Evolutionary conservation across 768 basidiomycete genomes (phyloP).

Genomic region (Amanita inopinata): DNA sequence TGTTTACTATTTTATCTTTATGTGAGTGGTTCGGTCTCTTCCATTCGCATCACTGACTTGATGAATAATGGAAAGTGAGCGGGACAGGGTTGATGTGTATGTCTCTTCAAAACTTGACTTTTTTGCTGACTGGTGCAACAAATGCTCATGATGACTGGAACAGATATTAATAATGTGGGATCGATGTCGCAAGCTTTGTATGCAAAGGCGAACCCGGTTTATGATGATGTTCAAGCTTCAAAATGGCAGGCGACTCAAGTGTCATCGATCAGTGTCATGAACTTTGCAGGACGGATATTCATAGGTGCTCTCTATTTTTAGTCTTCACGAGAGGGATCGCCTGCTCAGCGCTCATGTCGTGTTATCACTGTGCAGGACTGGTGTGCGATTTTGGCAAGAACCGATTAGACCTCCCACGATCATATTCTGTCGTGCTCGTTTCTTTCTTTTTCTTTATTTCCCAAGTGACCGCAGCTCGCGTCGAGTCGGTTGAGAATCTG

Average conservation of each 20-base stretch:
- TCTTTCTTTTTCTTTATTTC: constrained; percentile 61
- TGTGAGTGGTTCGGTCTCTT: constrained; percentile 29
- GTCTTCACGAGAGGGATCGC: neutral
- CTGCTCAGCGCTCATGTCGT: neutral
- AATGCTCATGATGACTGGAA: neutral
- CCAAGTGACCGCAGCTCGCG: constrained; percentile 47
- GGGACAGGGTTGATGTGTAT: constrained; percentile 79
- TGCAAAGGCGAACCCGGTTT: constrained; percentile 43
- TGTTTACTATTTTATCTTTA: constrained; percentile 47
- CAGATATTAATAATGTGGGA: constrained; percentile 85
- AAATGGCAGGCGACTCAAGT: constrained; percentile 82
- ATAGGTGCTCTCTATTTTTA: constrained; percentile 40
- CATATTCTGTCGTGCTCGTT: constrained; percentile 61
- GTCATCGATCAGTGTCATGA: constrained; percentile 71
- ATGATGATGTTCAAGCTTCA: constrained; percentile 58
- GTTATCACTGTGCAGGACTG: no score
- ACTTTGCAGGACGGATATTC: constrained; percentile 67
- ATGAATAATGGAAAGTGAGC: constrained; percentile 36
- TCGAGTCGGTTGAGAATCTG: constrained; percentile 48
- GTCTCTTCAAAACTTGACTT: no score
- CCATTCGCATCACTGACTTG: constrained; percentile 1
- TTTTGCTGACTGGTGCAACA: no score
- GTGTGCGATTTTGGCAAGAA: constrained; percentile 56
- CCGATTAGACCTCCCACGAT: constrained; percentile 49
- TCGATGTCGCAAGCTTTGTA: constrained; percentile 51